A percentile compares a stretch with the other conserved stretches of the same genome.
Conservation (phyloP, 1,139 yeast species). For the Suhomyces taliae region DNA sequence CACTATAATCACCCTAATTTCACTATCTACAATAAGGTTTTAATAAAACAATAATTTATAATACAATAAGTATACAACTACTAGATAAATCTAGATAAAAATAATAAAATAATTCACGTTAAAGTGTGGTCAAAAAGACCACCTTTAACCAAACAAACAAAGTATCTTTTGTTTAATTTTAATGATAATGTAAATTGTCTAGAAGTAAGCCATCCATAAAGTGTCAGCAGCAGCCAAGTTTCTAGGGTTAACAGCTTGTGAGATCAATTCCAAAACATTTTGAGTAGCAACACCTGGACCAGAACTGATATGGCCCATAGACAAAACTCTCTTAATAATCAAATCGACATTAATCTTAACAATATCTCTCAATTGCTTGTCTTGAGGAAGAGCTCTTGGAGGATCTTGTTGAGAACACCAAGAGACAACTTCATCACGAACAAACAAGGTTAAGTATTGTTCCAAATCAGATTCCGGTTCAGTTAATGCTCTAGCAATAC, state of each 20-base stretch:
- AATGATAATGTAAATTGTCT: slow-evolving; percentile 7
- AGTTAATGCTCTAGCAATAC: slow-evolving; percentile 82
- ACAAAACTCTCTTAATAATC: slow-evolving; percentile 65
- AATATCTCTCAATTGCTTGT: slow-evolving; percentile 80
- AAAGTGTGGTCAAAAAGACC: too few species aligned
- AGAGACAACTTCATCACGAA: slow-evolving; percentile 89
- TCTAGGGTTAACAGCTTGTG: slow-evolving; percentile 95
- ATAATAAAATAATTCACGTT: too few species aligned
- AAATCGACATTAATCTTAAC: slow-evolving; percentile 87
- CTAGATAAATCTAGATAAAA: not conserved
- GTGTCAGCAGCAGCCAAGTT: slow-evolving; percentile 91
- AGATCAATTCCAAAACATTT: slow-evolving; percentile 83
- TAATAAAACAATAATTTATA: slow-evolving; percentile 1
- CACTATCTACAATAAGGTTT: not conserved
- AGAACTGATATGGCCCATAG: slow-evolving; percentile 77
- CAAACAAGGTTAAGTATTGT: slow-evolving; percentile 85
- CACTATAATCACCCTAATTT: too few species aligned
- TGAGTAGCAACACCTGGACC: slow-evolving; percentile 86
- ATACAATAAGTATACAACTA: not conserved
- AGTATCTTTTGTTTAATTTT: too few species aligned
- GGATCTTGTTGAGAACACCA: slow-evolving; percentile 89
- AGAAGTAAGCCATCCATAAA: slow-evolving; percentile 94
- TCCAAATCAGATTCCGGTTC: slow-evolving; percentile 90
- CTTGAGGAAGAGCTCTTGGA: slow-evolving; percentile 63
- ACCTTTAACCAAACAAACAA: too few species aligned